Conservation (phyloP, 2,329 filamentous ascomycete genomes). For the Epicoccum nigrum region DNA sequence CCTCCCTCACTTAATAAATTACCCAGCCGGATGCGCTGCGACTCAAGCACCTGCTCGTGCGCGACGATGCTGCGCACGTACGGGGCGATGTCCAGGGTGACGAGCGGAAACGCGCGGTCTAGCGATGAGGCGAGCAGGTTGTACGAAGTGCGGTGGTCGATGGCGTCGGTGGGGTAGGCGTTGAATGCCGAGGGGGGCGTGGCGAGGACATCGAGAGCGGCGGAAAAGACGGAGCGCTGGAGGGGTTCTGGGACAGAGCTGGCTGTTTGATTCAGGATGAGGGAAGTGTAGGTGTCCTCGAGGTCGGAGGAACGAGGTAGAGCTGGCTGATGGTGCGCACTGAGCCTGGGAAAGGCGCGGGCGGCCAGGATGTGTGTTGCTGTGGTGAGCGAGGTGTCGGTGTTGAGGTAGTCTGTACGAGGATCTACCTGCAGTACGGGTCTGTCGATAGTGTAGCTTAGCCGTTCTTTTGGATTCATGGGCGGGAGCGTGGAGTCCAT, state of each 20-base stretch:
- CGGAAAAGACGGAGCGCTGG: slow-evolving; percentile 50
- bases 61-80: slow-evolving; percentile 86
- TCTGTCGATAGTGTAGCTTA: slow-evolving; percentile 61
- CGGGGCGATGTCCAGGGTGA: slow-evolving; percentile 81
- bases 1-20: slow-evolving; percentile 67
- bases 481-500: slow-evolving; percentile 69
- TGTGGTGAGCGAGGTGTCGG: slow-evolving; percentile 46
- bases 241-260: slow-evolving; percentile 34
- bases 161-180: slow-evolving; percentile 32
- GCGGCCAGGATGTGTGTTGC: slow-evolving; percentile 29
- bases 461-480: slow-evolving; percentile 59
- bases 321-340: neutral
- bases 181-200: slow-evolving; percentile 24
- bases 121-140: slow-evolving; percentile 74
- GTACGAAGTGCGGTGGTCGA: slow-evolving; percentile 40
- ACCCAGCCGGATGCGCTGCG: slow-evolving; percentile 68
- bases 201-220: slow-evolving; percentile 60
- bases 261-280: slow-evolving; percentile 31
- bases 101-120: slow-evolving; percentile 70
- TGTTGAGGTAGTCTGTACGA: slow-evolving; percentile 51
- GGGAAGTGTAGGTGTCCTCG: slow-evolving; percentile 29
- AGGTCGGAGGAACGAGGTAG: neutral
- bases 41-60: slow-evolving; percentile 74
- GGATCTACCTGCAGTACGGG: slow-evolving; percentile 61
- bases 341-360: slow-evolving; percentile 19